Evolutionary conservation across 176 grass and related monocot genomes (phyloP), one percentile per base, ranked within the genome.

Genomic region (Zoysia japonica): DNA sequence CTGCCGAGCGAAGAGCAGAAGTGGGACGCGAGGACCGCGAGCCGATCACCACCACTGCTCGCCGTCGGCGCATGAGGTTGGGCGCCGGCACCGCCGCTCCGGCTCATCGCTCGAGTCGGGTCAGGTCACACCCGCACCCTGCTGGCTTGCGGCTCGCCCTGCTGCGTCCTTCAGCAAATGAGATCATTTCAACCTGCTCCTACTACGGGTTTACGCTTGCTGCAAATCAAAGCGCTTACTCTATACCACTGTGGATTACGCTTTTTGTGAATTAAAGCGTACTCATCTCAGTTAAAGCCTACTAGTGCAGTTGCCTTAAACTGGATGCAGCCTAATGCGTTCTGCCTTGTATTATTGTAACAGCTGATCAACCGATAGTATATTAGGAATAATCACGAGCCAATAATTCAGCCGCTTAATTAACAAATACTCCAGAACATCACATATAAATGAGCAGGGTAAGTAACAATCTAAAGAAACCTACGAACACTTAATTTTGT

Each of bases 1-100:
- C 40, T 75, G 42, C 62, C 40, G 63, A 62, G 35, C 48, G 14
- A 44, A 72, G 82, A 16, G 15, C 37, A 60, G 28, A 89, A 76
- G 62, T 94, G 92, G 76, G 88, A 87, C 48, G 72, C 74, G 66
- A 91, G 67, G 65, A 89, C 84, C 43, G 71, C 69, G 3, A 94
- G 49, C 57, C 92, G 80, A 42, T 39, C 36, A 11, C 74, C 80
- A 47, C 50, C 16, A 35, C 67, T 17, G 67, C 65, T 67, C 67
- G 78, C 51, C 15, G 78, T 62, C 53, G 48, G 37, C 80, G 38
- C 38, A 49, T 44, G 75, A 37, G 41, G 38, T 59, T 48, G 53
- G 6, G 36, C n/a, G 60, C 39, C 41, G 9, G 45, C 12, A 47
- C 39, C 41, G 12, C 65, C 10, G 65, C 14, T 45, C 52, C 78